Evolutionary conservation across 129 eudicot species (phyloP), one percentile per base, ranked within the genome.

Genomic region (Pittosporum tobira): DNA sequence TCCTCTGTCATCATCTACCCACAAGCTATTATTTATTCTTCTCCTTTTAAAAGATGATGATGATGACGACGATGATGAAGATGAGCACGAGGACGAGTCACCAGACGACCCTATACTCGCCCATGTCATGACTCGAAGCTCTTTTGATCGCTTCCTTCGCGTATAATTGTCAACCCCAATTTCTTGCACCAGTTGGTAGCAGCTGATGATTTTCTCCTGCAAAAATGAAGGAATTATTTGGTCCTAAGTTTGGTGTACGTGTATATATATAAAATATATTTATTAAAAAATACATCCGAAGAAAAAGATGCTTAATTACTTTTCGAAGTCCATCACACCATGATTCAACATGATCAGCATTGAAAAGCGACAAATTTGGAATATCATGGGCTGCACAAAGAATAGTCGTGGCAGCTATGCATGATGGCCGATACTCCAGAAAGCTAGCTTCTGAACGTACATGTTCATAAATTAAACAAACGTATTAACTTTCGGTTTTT

Each of bases 301-400:
- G n/a, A n/a, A n/a, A n/a, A n/a, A 36, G 16, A 20, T 53, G 9
- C 73, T 30, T 79, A 43, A 80, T 62, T 83, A 90, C 97, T 74
- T 80, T 82, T 77, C 73, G 73, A 42, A 90, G 86, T 16, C 97
- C 97, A 65, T 70, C 80, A 58, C 95, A 77, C 97, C 97, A 90
- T 63, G 85, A 77, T 68, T 77, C 94, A 27, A 94, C 94, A 73
- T 75, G 77, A 46, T 82, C 88, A 48, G 88, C 94, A 64, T 78
- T 80, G 48, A 82, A 47, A 54, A 71, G 80, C 21, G 97, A 79
- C 75, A 90, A 85, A 11, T 59, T 80, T 14, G 97, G 88, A 23
- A 85, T 65, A 46, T 90, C 88, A 47, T 73, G 82, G 24, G 95
- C 86, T 45, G 95, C 97, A 67, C 88, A 79, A 63, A 90, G 97